These are phyloP conservation scores for Alternaria alternata DNA, from an alignment of 2,329 filamentous ascomycete genomes.

Conservation along the genomic window DNA sequence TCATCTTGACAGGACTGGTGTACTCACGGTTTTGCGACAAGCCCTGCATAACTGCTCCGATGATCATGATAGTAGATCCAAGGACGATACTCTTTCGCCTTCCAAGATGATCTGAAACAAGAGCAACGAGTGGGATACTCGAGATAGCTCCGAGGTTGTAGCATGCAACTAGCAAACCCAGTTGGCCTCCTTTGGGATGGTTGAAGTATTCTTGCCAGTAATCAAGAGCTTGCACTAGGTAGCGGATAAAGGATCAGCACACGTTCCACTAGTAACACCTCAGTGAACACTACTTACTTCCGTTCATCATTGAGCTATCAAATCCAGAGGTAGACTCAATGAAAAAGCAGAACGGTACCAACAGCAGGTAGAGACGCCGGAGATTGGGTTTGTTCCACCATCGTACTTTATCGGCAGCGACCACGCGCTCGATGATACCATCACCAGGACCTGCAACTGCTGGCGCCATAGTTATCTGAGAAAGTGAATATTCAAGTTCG, in stretches of 20 bases:
- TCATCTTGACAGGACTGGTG: too few relatives aligned
- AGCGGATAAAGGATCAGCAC: slow-evolving; percentile 48
- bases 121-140: slow-evolving; percentile 65
- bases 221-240: slow-evolving; percentile 41
- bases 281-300: background rate
- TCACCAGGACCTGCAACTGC: slow-evolving; percentile 26
- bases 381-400: slow-evolving; percentile 70
- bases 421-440: slow-evolving; percentile 42
- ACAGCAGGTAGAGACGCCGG: slow-evolving; percentile 63
- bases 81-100: slow-evolving; percentile 66
- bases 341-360: slow-evolving; percentile 68
- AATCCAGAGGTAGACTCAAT: slow-evolving; percentile 70
- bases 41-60: slow-evolving; percentile 66
- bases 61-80: slow-evolving; percentile 63
- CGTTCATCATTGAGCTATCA: slow-evolving; percentile 42
- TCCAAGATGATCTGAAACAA: slow-evolving; percentile 64
- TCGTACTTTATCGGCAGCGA: slow-evolving; percentile 51
- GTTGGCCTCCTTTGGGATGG: slow-evolving; percentile 55
- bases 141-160: slow-evolving; percentile 68
- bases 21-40: slow-evolving; percentile 53
- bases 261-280: background rate
- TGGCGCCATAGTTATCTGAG: slow-evolving; percentile 33
- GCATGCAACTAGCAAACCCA: slow-evolving; percentile 65
- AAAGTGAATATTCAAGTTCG: too few relatives aligned
- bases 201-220: slow-evolving; percentile 59